Base-by-base conservation (phyloP, 129 eudicot genomes). In the Centaurea solstitialis region DNA sequence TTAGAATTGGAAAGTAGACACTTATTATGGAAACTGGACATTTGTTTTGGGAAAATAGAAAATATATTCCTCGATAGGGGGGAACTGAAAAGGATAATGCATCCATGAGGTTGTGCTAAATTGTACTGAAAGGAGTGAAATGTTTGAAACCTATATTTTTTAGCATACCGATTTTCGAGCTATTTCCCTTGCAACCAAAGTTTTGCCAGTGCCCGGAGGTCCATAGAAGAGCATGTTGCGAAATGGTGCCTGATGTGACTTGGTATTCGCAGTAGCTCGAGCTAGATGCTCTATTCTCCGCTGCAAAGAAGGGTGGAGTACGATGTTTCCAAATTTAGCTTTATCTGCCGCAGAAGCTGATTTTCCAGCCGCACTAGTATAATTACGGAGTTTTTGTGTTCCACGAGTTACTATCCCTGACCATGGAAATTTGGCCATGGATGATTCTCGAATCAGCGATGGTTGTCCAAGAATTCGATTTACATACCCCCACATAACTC, bases 131-230 rank as follows among this genome's bases (percentile, higher is more conserved):
- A 73, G 38, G 9, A 73, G 39, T 22, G 4, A 62, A n/a, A 69
- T 35, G 11, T 45, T 21, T 22, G 33, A 77, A 77, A 7, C 8
- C 30, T 30, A 70, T 39, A 28, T 76, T 26, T 26, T 39, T 13
- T 15, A 80, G 9, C 77, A 23, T 92, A 96, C 99, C 89, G 99
- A 96, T 86, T 91, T 96, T 81, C 92, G 77, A 75, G 99, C 98
- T 40, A 96, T 96, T 81, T 96, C 99, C 82, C 96, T 93, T 50
- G 99, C 99, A 70, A 96, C 99, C 92, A 96, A 84, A 74, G 99
- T 96, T 90, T 96, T 96, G 23, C 99, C 99, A 4, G 99, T 96
- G 82, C 99, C 99, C 69, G 99, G 99, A 79, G 99, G 99, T 20
- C 99, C 99, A 78, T 96, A 96, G 79, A 96, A 96, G 28, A 96